Conservation (phyloP, 306 rosid genomes). For the Trifolium repens region DNA sequence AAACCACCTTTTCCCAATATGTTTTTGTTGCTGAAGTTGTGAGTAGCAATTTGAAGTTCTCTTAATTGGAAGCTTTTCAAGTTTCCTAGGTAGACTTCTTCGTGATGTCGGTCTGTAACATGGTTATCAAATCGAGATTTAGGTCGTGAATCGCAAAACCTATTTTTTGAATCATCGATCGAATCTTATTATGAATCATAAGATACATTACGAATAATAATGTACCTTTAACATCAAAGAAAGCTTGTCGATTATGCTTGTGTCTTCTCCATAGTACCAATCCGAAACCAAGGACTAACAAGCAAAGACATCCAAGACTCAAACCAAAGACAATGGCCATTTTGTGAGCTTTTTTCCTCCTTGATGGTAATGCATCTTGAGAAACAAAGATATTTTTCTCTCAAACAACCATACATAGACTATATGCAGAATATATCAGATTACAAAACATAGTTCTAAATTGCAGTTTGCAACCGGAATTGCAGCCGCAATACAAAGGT, state of each 20-base stretch:
- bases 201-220: not conserved
- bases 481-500: not conserved
- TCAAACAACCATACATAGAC: slow-evolving; percentile 31
- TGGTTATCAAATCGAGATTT: not conserved
- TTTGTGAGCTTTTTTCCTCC: slow-evolving; percentile 61
- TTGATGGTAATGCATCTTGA: slow-evolving; percentile 57
- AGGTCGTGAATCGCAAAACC: not conserved
- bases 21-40: slow-evolving; percentile 87
- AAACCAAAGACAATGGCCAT: slow-evolving; percentile 75
- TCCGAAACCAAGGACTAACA: slow-evolving; percentile 70
- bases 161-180: not conserved
- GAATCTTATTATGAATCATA: not conserved
- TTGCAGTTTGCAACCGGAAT: not conserved
- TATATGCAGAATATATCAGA: slow-evolving; percentile 15
- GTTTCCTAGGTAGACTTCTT: slow-evolving; percentile 88
- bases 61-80: slow-evolving; percentile 83
- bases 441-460: not conserved
- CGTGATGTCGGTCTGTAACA: slow-evolving; percentile 66
- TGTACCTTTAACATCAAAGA: slow-evolving; percentile 57
- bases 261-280: slow-evolving; percentile 59
- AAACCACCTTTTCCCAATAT: slow-evolving; percentile 92
- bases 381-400: slow-evolving; percentile 47
- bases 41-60: slow-evolving; percentile 87
- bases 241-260: slow-evolving; percentile 46
- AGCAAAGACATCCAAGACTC: slow-evolving; percentile 77